Conservation (phyloP, 371 early-diverging fungal species). For the Apophysomyces elegans region DNA sequence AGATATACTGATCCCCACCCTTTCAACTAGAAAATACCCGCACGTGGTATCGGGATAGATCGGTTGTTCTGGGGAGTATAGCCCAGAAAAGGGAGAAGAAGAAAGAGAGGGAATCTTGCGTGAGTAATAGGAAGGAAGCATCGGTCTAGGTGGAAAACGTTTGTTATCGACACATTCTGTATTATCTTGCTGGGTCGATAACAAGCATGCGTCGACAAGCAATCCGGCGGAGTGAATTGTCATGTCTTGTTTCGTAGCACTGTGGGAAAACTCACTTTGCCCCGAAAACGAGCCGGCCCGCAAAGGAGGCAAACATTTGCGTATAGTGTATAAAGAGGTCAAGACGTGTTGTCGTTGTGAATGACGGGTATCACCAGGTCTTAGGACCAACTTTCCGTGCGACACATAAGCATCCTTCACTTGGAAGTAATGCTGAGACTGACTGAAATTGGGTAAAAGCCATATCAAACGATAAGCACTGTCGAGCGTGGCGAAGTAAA, state of each 20-base stretch:
- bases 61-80: slow-evolving; percentile 15
- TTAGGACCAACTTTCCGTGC: slow-evolving; percentile 48
- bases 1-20: slow-evolving; percentile 19
- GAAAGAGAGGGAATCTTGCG: slow-evolving; percentile 13
- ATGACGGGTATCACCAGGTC: slow-evolving; percentile 14
- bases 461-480: slow-evolving; percentile 32
- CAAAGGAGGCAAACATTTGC: slow-evolving; percentile 28
- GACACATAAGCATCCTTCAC: slow-evolving; percentile 54
- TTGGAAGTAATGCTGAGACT: slow-evolving; percentile 35
- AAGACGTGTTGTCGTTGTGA: slow-evolving; percentile 6
- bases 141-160: slow-evolving; percentile 14
- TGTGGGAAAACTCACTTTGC: slow-evolving; percentile 23
- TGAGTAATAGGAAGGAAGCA: slow-evolving; percentile 15
- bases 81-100: background rate
- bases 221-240: slow-evolving; percentile 16
- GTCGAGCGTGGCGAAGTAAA: slow-evolving; percentile 36
- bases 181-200: slow-evolving; percentile 3
- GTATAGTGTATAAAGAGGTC: slow-evolving; percentile 32
- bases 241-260: slow-evolving; percentile 4
- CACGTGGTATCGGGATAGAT: slow-evolving; percentile 17
- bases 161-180: background rate
- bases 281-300: slow-evolving; percentile 34
- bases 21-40: slow-evolving; percentile 26
- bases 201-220: slow-evolving; percentile 22
- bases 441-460: slow-evolving; percentile 35